Evolutionary conservation across 495 filamentous ascomycete species (phyloP).

Genomic region (Penicillium manginii): DNA sequence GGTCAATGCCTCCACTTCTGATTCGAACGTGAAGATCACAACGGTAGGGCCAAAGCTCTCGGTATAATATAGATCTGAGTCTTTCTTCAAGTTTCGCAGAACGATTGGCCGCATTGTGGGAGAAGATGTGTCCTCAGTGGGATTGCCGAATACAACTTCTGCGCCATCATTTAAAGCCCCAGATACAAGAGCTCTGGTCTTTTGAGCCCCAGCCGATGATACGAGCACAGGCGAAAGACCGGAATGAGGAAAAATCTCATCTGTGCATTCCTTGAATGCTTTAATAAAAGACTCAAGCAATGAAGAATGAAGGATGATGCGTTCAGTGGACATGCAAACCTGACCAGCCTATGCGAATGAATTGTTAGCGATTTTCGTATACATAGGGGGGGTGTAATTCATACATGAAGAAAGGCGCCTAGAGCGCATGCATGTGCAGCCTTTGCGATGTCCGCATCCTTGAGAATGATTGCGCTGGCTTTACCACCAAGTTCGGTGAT

Average conservation of each 20-base stretch:
- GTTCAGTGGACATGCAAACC: slow-evolving; percentile 80
- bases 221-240: neutral
- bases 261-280: neutral
- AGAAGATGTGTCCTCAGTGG: slow-evolving; percentile 26
- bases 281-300: slow-evolving; percentile 36
- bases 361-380: slow-evolving; percentile 21
- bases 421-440: slow-evolving; percentile 56
- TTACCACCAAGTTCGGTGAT: slow-evolving; percentile 73
- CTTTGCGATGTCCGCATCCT: slow-evolving; percentile 64
- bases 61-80: slow-evolving; percentile 70
- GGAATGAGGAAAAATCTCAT: neutral
- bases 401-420: slow-evolving; percentile 38
- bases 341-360: slow-evolving; percentile 58
- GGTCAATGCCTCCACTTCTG: slow-evolving; percentile 29
- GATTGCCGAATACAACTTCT: slow-evolving; percentile 3
- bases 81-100: slow-evolving; percentile 58
- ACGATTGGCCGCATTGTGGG: slow-evolving; percentile 61
- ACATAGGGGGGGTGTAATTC: neutral
- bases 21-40: slow-evolving; percentile 21
- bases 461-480: slow-evolving; percentile 63
- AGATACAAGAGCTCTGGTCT: slow-evolving; percentile 7
- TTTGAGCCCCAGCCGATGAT: slow-evolving; percentile 4
- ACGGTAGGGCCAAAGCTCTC: slow-evolving; percentile 75
- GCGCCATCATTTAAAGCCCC: slow-evolving; percentile 6
- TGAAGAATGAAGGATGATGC: slow-evolving; percentile 58